phyloP scores from a whole-genome alignment of 2,329 filamentous ascomycete species.

The Zymoseptoria passerinii region DNA sequence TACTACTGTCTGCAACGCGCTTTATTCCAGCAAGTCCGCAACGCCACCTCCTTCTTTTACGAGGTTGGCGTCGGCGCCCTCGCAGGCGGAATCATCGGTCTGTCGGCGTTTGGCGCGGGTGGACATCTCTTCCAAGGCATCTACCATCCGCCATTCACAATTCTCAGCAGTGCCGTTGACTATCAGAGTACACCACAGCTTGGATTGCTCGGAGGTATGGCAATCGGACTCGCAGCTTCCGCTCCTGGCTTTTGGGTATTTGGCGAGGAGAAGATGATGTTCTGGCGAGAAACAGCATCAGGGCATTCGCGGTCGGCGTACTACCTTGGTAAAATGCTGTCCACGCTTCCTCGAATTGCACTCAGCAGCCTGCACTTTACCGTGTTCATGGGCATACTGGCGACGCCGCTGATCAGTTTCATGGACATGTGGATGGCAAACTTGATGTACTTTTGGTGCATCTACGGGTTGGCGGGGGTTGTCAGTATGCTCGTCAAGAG shows the following conservation, averaged over 20 bases:
- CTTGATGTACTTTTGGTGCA: slow-evolving; percentile 50
- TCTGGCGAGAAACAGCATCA: slow-evolving; percentile 48
- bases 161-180: slow-evolving; percentile 46
- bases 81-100: slow-evolving; percentile 47
- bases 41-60: slow-evolving; percentile 44
- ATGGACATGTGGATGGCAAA: slow-evolving; percentile 43
- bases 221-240: slow-evolving; percentile 48
- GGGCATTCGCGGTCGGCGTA: slow-evolving; percentile 51
- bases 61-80: slow-evolving; percentile 47
- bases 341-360: slow-evolving; percentile 44
- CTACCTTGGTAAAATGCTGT: slow-evolving; percentile 48
- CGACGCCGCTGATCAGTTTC: slow-evolving; percentile 45
- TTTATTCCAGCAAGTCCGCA: slow-evolving; percentile 50
- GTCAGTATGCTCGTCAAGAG: slow-evolving; percentile 48
- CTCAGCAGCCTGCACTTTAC: slow-evolving; percentile 49
- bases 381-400: slow-evolving; percentile 42
- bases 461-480: slow-evolving; percentile 48
- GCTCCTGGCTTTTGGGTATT: slow-evolving; percentile 51
- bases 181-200: slow-evolving; percentile 45
- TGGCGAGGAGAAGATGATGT: slow-evolving; percentile 48
- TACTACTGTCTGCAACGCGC: slow-evolving; percentile 47
- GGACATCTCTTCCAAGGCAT: slow-evolving; percentile 48
- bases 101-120: slow-evolving; percentile 43
- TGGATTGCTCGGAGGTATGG: slow-evolving; percentile 46
- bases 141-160: slow-evolving; percentile 43